These are phyloP conservation scores for Pythium brachiatum DNA, from an alignment of 352 stramenopile species.

Conservation along the genomic window DNA sequence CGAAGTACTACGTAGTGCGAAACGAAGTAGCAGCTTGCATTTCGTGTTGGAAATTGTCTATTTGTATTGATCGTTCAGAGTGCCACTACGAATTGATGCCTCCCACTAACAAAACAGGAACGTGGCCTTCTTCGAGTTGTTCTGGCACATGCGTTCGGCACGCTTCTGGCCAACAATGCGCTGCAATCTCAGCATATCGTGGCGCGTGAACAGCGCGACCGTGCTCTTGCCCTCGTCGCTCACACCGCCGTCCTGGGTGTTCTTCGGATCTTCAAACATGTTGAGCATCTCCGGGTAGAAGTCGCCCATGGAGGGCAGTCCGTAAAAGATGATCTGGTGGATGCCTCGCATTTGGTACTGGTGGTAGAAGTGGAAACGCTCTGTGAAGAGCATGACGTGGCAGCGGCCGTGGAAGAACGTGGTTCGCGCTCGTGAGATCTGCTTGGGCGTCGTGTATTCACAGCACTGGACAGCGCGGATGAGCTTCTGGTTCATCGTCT, in stretches of 20 bases:
- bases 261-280: conserved; percentile 44
- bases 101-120: conserved; percentile 70
- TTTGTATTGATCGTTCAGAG: neutral
- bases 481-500: conserved; percentile 70
- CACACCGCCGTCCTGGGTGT: conserved; percentile 8
- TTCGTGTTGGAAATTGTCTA: no score
- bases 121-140: conserved; percentile 57
- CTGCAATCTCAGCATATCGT: conserved; percentile 66
- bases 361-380: conserved; percentile 87
- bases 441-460: conserved; percentile 68
- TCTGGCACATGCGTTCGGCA: conserved; percentile 66
- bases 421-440: conserved; percentile 67
- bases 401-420: conserved; percentile 74
- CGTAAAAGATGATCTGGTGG: conserved; percentile 79
- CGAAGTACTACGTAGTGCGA: no score
- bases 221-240: conserved; percentile 43
- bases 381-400: conserved; percentile 79
- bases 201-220: conserved; percentile 57
- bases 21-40: no score
- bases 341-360: conserved; percentile 79
- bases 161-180: conserved; percentile 72
- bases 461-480: conserved; percentile 68
- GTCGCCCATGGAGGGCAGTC: conserved; percentile 51
- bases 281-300: conserved; percentile 85
- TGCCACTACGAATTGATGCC: no score